Base-by-base conservation (phyloP, 345 rosid species). In the Pugionium dolabratum region DNA sequence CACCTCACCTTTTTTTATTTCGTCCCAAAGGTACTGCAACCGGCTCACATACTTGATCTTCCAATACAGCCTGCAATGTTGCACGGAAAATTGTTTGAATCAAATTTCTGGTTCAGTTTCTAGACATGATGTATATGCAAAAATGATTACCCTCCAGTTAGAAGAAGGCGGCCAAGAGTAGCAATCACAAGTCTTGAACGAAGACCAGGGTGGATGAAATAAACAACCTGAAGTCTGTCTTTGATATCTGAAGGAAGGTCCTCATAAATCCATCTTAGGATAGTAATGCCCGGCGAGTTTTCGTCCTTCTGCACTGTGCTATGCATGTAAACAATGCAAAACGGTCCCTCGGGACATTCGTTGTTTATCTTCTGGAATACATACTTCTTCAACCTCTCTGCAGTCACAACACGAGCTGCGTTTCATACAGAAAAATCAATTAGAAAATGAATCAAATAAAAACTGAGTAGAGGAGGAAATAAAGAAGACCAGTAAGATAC, bases 201-300 rank as follows among this genome's bases (percentile, higher is more conserved):
- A 57, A 94, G 79, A 67, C 97, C 97, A 32, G 97, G 97, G 72
- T 90, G 97, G 55, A 94, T 47, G 36, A 93, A 93, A 74, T 93
- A 90, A 43, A 90, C 73, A 56, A 79, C 62, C 70, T 81, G 96
- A 71, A 93, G 90, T 74, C 97, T 88, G 37, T 85, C 85, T 81
- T 93, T 93, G 74, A 73, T 64, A n/a, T 66, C 81, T 0, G 80
- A 55, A 26, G 97, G 89, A 72, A 90, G 92, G 37, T 88, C 94
- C 79, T 90, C 97, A 41, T 93, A 93, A 58, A 93, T 93, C 96
- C 94, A 90, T 79, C 98, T 84, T 81, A 93, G 76, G 66, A 90
- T 85, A 41, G 89, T 85, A 8, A 88, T 30, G 7, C 97, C 98
- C 2, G 96, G 98, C 6, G 80, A 86, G 56, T 90, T 93, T 0